Conservation (phyloP, 345 rosid species). For the Atalantia buxifolia region DNA sequence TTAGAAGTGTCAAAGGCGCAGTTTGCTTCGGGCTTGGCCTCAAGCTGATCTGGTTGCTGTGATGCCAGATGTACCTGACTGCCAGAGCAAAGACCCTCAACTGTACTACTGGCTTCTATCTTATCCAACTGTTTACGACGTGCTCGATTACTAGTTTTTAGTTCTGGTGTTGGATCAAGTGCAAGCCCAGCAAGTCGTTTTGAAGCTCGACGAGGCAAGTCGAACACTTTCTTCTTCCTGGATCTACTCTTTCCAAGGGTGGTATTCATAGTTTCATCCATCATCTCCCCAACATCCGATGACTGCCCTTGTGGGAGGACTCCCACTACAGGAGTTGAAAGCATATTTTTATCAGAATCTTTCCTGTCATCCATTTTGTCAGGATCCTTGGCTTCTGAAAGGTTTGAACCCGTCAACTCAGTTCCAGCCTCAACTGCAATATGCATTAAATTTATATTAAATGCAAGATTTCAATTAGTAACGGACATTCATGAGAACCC, state of each 20-base stretch:
- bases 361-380: slow-evolving; percentile 26
- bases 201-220: slow-evolving; percentile 66
- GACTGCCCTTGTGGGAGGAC: slow-evolving; percentile 16
- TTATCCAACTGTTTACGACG: slow-evolving; percentile 33
- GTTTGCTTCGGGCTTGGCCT: slow-evolving; percentile 16
- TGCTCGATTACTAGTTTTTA: slow-evolving; percentile 40
- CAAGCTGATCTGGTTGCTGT: slow-evolving; percentile 5
- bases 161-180: slow-evolving; percentile 63
- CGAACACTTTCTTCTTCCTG: slow-evolving; percentile 32
- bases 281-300: slow-evolving; percentile 22
- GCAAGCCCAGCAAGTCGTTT: slow-evolving; percentile 87
- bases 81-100: slow-evolving; percentile 21
- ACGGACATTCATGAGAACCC: not conserved
- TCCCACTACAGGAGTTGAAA: slow-evolving; percentile 24
- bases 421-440: slow-evolving; percentile 29
- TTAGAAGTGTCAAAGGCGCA: slow-evolving; percentile 13
- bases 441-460: slow-evolving; percentile 10
- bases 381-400: slow-evolving; percentile 24
- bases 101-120: slow-evolving; percentile 16
- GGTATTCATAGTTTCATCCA: slow-evolving; percentile 23
- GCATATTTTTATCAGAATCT: slow-evolving; percentile 20
- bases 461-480: slow-evolving; percentile 6
- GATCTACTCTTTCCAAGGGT: slow-evolving; percentile 19
- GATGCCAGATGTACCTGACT: slow-evolving; percentile 3
- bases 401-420: slow-evolving; percentile 27